A percentile compares a stretch with the other conserved stretches of the same genome.
phyloP scores from a whole-genome alignment of 176 grass and related monocot species.

The Bothriochloa decipiens region DNA sequence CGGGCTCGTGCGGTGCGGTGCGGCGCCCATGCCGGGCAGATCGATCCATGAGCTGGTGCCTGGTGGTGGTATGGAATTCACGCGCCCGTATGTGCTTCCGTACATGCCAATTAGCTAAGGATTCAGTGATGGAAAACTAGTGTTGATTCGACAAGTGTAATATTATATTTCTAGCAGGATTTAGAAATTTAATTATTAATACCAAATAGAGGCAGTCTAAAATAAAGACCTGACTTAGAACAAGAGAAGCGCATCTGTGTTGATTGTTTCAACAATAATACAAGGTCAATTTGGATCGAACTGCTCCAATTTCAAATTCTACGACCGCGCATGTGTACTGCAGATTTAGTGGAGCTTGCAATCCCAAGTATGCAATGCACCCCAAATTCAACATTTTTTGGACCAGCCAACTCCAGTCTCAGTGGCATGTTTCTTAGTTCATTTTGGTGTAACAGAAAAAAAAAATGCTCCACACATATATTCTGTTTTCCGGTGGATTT shows the following conservation, averaged over 20 bases:
- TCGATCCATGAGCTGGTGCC: background rate
- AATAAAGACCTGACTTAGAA: background rate
- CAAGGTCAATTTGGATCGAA: no score
- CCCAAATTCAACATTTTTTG: no score
- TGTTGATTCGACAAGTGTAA: background rate
- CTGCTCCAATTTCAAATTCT: no score
- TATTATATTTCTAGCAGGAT: background rate
- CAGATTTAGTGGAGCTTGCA: no score
- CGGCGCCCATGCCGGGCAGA: background rate
- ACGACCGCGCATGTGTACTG: no score
- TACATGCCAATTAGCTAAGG: conserved; percentile 7
- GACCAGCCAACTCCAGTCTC: no score
- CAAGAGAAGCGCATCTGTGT: background rate
- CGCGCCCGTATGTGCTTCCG: background rate
- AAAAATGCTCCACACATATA: no score
- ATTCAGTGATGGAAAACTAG: background rate
- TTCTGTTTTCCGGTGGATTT: no score
- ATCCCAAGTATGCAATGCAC: no score
- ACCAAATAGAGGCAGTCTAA: background rate
- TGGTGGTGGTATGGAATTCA: background rate
- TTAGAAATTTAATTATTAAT: background rate
- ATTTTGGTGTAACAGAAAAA: no score
- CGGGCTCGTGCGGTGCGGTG: conserved; percentile 4
- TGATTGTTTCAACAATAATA: background rate
- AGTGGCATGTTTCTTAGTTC: no score